phyloP scores from a whole-genome alignment of 2,329 filamentous ascomycete species.

The Arthrobotrys musiformis region DNA sequence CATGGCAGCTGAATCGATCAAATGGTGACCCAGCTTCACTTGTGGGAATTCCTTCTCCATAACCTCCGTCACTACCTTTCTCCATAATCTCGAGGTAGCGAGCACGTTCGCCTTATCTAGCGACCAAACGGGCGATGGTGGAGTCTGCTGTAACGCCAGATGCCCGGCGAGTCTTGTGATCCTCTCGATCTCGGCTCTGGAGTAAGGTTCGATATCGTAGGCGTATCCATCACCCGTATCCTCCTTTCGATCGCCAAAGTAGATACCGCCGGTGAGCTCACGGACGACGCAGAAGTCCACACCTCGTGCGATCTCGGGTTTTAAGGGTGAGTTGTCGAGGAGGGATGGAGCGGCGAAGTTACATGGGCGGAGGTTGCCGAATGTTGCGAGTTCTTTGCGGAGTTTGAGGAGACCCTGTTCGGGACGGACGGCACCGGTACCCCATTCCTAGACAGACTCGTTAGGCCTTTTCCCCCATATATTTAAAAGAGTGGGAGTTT shows the following conservation, averaged over 20 bases:
- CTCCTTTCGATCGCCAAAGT: slow-evolving; percentile 91
- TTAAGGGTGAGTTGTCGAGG: slow-evolving; percentile 85
- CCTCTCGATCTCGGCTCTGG: slow-evolving; percentile 84
- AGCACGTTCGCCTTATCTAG: slow-evolving; percentile 98
- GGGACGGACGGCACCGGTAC: slow-evolving; percentile 84
- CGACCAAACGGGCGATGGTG: slow-evolving; percentile 81
- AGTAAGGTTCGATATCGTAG: slow-evolving; percentile 88
- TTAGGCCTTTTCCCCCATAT: slow-evolving; percentile 7
- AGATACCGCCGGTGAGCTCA: slow-evolving; percentile 91
- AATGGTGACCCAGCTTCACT: slow-evolving; percentile 83
- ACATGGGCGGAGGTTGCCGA: slow-evolving; percentile 94
- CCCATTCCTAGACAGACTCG: slow-evolving; percentile 77
- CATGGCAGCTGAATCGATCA: slow-evolving; percentile 98
- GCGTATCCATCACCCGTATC: slow-evolving; percentile 75
- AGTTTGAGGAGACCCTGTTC: slow-evolving; percentile 92
- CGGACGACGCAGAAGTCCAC: slow-evolving; percentile 93
- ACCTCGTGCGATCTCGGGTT: slow-evolving; percentile 83
- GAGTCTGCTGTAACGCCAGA: slow-evolving; percentile 79
- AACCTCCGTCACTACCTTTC: slow-evolving; percentile 83
- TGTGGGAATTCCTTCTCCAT: slow-evolving; percentile 91
- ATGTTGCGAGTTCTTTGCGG: slow-evolving; percentile 91
- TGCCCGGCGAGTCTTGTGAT: slow-evolving; percentile 83
- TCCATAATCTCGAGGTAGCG: slow-evolving; percentile 88
- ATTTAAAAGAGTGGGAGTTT: background rate
- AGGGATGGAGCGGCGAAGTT: slow-evolving; percentile 86